These are phyloP conservation scores for Rhododendron williamsianum DNA, from an alignment of 148 eudicot genomes.

Conservation along the genomic window DNA sequence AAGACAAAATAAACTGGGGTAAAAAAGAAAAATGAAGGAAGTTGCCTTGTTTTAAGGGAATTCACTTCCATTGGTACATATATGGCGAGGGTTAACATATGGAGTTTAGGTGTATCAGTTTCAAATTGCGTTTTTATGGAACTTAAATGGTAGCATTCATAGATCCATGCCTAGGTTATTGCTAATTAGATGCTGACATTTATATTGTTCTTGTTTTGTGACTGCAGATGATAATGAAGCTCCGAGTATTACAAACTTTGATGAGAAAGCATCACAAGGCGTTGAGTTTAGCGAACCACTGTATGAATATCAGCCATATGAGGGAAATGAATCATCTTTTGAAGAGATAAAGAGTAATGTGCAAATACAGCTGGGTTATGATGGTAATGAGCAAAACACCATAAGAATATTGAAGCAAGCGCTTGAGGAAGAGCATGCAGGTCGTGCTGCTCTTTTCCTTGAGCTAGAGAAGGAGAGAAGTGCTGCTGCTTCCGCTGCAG, in stretches of 20 bases:
- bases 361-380: conserved; percentile 19
- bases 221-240: conserved; percentile 28
- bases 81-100: background rate
- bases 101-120: background rate
- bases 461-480: conserved; percentile 92
- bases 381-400: conserved; percentile 31
- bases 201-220: conserved; percentile 2
- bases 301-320: conserved; percentile 25
- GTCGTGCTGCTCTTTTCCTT: conserved; percentile 55
- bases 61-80: background rate
- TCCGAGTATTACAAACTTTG: conserved; percentile 9
- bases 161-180: background rate
- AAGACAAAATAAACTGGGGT: background rate
- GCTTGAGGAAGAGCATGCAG: conserved; percentile 62
- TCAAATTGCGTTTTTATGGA: background rate
- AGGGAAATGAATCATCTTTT: conserved; percentile 15
- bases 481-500: conserved; percentile 93
- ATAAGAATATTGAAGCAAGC: conserved; percentile 54
- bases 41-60: background rate
- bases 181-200: background rate
- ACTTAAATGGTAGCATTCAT: background rate
- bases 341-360: conserved; percentile 23
- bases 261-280: conserved; percentile 26
- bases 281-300: conserved; percentile 21
- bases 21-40: background rate